Conservation (phyloP, 2,329 filamentous ascomycete genomes). For the Cordyceps sp. region DNA sequence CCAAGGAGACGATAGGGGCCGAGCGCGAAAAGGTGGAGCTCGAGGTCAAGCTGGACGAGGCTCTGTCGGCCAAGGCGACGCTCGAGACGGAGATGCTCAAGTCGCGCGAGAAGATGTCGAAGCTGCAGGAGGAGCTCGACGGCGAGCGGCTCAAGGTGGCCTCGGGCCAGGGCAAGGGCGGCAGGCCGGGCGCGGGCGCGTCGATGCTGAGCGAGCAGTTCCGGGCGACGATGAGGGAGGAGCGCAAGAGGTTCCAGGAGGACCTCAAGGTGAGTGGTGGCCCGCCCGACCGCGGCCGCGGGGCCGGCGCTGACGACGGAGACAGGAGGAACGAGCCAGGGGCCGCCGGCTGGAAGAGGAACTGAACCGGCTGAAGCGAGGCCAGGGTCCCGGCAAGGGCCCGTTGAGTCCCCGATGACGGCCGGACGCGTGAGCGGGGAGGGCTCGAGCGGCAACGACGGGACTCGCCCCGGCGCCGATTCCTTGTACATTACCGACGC, state of each 20-base stretch:
- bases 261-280: conserved; percentile 27
- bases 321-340: conserved; percentile 31
- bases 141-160: conserved; percentile 28
- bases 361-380: conserved; percentile 24
- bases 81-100: conserved; percentile 24
- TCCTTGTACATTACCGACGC: too few relatives aligned
- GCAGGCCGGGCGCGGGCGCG: conserved; percentile 24
- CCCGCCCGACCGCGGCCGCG: neutral
- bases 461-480: too few relatives aligned
- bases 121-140: conserved; percentile 35
- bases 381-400: conserved; percentile 24
- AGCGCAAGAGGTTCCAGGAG: conserved; percentile 39
- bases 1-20: conserved; percentile 30
- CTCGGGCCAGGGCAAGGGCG: conserved; percentile 14
- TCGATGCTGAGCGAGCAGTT: conserved; percentile 40
- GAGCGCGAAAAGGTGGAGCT: conserved; percentile 31
- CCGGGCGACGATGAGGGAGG: conserved; percentile 36
- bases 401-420: conserved; percentile 23
- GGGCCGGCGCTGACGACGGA: conserved; percentile 11
- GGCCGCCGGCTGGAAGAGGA: conserved; percentile 34
- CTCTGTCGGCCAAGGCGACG: conserved; percentile 13
- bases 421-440: too few relatives aligned
- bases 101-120: conserved; percentile 17
- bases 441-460: too few relatives aligned
- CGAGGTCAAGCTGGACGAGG: conserved; percentile 20